Evolutionary conservation across 768 basidiomycete species (phyloP).

Genomic region (Tulasnella sp.): DNA sequence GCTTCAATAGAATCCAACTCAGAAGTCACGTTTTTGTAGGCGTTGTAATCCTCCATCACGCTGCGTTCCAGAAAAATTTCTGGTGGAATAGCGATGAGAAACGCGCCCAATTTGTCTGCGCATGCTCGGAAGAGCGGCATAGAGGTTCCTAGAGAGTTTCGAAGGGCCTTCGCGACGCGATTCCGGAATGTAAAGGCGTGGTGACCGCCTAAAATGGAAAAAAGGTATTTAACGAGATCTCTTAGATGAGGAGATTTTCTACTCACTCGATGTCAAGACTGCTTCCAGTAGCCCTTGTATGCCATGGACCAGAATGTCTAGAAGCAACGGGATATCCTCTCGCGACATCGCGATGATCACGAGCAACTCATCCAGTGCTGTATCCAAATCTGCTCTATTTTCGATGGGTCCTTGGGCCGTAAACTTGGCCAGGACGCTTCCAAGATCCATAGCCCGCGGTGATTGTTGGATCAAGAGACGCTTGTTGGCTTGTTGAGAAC

Average conservation of each 20-base stretch:
- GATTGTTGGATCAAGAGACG: background rate
- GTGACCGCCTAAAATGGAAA: background rate
- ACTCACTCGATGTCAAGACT: background rate
- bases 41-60: background rate
- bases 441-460: background rate
- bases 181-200: background rate
- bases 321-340: background rate
- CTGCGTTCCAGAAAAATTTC: background rate
- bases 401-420: background rate
- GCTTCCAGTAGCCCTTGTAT: background rate
- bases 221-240: background rate
- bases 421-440: background rate
- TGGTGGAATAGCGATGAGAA: background rate
- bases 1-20: background rate
- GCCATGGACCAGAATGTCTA: background rate
- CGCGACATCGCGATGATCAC: background rate
- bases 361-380: background rate
- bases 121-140: background rate
- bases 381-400: background rate
- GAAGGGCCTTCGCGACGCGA: background rate
- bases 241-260: background rate
- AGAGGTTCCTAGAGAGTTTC: background rate
- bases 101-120: background rate
- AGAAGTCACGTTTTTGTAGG: background rate
- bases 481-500: background rate